phyloP scores from a whole-genome alignment of 495 filamentous ascomycete species.

The Cryomyces minteri region DNA sequence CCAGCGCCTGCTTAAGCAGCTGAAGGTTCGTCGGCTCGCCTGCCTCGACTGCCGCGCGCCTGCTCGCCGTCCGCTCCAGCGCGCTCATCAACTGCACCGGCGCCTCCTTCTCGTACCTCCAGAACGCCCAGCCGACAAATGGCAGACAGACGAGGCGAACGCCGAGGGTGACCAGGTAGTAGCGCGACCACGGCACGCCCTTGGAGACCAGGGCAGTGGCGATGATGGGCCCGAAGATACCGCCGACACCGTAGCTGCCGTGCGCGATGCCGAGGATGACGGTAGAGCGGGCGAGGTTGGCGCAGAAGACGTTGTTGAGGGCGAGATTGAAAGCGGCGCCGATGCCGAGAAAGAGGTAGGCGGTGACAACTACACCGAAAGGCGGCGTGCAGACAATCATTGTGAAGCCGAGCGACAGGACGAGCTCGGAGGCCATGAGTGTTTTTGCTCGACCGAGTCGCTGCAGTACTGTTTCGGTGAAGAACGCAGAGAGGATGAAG shows the following conservation, averaged over 20 bases:
- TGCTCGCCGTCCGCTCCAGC: slow-evolving; percentile 20
- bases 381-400: slow-evolving; percentile 47
- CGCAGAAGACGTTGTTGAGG: slow-evolving; percentile 57
- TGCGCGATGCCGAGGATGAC: slow-evolving; percentile 44
- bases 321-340: slow-evolving; percentile 49
- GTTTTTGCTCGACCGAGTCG: slow-evolving; percentile 44
- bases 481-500: slow-evolving; percentile 53
- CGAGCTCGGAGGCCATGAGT: slow-evolving; percentile 33
- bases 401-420: slow-evolving; percentile 36
- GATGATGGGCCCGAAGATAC: slow-evolving; percentile 44
- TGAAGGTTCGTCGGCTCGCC: slow-evolving; percentile 10
- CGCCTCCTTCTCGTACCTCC: slow-evolving; percentile 33
- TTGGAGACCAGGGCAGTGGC: slow-evolving; percentile 45
- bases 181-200: slow-evolving; percentile 33
- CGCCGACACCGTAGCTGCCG: slow-evolving; percentile 58
- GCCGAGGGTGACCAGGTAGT: slow-evolving; percentile 37
- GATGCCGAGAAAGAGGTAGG: slow-evolving; percentile 49
- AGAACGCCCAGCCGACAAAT: slow-evolving; percentile 39
- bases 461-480: slow-evolving; percentile 34
- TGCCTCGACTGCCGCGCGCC: slow-evolving; percentile 4
- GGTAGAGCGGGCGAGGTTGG: slow-evolving; percentile 44
- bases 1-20: slow-evolving; percentile 28
- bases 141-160: slow-evolving; percentile 29
- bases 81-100: slow-evolving; percentile 18
- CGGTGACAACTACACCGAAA: slow-evolving; percentile 43